These are phyloP conservation scores for Irpex sp. DNA, from an alignment of 1,284 basidiomycete species.

Conservation along the genomic window DNA sequence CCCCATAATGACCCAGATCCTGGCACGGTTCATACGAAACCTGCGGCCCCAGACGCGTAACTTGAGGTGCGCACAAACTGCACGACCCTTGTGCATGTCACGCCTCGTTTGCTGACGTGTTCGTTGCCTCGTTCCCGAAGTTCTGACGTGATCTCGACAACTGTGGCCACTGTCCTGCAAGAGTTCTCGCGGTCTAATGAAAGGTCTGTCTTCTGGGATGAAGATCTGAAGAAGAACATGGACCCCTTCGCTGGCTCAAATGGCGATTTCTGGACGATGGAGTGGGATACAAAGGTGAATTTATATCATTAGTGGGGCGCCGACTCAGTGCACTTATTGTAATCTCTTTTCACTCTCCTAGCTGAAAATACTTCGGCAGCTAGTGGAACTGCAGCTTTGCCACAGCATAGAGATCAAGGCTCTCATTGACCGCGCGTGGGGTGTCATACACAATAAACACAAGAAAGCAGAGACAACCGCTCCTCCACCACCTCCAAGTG, in stretches of 20 bases:
- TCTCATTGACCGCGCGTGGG: slow-evolving; percentile 78
- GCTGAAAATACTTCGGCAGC: slow-evolving; percentile 75
- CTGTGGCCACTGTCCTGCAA: slow-evolving; percentile 58
- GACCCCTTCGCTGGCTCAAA: slow-evolving; percentile 65
- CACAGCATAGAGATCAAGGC: slow-evolving; percentile 65
- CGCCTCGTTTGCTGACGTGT: slow-evolving; percentile 33
- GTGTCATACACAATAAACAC: slow-evolving; percentile 75
- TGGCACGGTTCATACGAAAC: slow-evolving; percentile 72
- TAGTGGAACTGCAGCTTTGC: slow-evolving; percentile 74
- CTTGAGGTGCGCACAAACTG: slow-evolving; percentile 59
- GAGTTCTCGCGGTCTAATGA: slow-evolving; percentile 71
- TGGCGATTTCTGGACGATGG: slow-evolving; percentile 66
- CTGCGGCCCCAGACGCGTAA: slow-evolving; percentile 82
- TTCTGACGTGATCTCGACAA: slow-evolving; percentile 72
- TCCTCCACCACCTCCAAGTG: slow-evolving; percentile 47
- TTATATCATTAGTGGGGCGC: slow-evolving; percentile 13
- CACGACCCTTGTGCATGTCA: slow-evolving; percentile 21
- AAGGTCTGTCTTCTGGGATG: slow-evolving; percentile 75
- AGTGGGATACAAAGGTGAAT: slow-evolving; percentile 77
- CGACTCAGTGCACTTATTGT: background rate
- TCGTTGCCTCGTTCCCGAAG: slow-evolving; percentile 34
- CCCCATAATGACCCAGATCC: slow-evolving; percentile 64
- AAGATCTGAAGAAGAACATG: slow-evolving; percentile 56
- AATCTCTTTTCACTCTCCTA: slow-evolving; percentile 25
- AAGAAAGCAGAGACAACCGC: slow-evolving; percentile 66